These are phyloP conservation scores for Trametes villosa DNA, from an alignment of 768 basidiomycete species.

Conservation along the genomic window DNA sequence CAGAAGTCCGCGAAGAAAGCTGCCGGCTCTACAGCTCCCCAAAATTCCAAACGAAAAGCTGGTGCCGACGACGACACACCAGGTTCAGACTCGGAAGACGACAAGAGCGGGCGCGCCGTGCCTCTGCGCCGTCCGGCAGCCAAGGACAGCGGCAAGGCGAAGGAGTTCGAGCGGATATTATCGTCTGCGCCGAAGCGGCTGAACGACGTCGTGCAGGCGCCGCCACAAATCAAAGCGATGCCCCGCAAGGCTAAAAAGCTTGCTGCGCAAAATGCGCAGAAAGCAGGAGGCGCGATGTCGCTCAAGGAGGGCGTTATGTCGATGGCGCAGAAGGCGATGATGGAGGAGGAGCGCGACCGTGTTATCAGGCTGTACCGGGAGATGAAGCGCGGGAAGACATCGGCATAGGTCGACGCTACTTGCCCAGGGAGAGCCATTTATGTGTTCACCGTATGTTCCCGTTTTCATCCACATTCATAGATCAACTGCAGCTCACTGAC, in stretches of 20 bases:
- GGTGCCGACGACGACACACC: conserved; percentile 1
- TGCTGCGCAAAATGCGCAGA: conserved; percentile 28
- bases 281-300: conserved; percentile 13
- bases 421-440: too few species aligned
- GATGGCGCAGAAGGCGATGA: conserved; percentile 76
- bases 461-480: too few species aligned
- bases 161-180: conserved; percentile 54
- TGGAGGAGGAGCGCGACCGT: conserved; percentile 75
- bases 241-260: conserved; percentile 49
- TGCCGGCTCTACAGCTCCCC: background rate
- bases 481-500: too few species aligned
- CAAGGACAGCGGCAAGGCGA: conserved; percentile 26
- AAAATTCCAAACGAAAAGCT: background rate
- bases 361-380: conserved; percentile 70
- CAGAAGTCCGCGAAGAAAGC: conserved; percentile 22
- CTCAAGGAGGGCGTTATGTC: conserved; percentile 57
- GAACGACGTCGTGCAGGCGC: conserved; percentile 72
- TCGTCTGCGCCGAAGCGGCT: conserved; percentile 65
- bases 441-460: too few species aligned
- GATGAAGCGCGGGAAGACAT: conserved; percentile 56
- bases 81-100: conserved; percentile 12
- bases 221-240: conserved; percentile 62
- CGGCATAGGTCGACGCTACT: too few species aligned
- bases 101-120: background rate
- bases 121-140: background rate